Conservation (phyloP, 805 yeast species). For the Isabelozyma heimii region DNA sequence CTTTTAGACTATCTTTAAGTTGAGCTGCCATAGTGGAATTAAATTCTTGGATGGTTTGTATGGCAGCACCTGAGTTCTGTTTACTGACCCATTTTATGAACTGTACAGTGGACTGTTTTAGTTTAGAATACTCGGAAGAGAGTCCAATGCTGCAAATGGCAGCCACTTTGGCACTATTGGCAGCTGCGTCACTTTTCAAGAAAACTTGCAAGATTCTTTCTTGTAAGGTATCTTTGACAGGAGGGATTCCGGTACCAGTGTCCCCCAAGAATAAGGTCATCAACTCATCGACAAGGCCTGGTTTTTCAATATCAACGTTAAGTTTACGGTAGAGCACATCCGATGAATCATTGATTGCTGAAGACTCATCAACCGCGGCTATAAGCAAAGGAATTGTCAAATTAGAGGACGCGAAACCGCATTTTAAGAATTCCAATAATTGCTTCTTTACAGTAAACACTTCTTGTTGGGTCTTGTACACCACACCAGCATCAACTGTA, state of each 20-base stretch:
- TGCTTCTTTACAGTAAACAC: conserved; percentile 30
- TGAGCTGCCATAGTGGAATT: conserved; percentile 48
- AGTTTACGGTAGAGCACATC: conserved; percentile 49
- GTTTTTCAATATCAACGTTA: conserved; percentile 51
- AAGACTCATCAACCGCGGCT: conserved; percentile 60
- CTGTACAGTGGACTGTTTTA: conserved; percentile 56
- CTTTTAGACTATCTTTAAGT: conserved; percentile 49
- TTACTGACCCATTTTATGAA: conserved; percentile 62
- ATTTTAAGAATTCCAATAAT: conserved; percentile 37
- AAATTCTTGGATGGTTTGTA: conserved; percentile 19
- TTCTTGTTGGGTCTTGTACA: conserved; percentile 47
- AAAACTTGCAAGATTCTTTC: conserved; percentile 53
- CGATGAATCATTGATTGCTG: conserved; percentile 56
- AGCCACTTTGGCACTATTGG: conserved; percentile 39
- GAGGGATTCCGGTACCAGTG: conserved; percentile 37
- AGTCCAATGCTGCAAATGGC: conserved; percentile 60
- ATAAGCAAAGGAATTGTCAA: conserved; percentile 52
- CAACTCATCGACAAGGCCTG: conserved; percentile 40
- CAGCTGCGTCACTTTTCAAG: conserved; percentile 51
- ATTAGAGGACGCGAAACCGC: conserved; percentile 35
- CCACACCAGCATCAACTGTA: conserved; percentile 65
- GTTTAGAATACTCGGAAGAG: conserved; percentile 47
- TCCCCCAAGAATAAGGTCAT: conserved; percentile 53
- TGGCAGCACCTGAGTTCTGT: conserved; percentile 3
- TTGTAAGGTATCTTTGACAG: conserved; percentile 54